Evolutionary conservation across 805 yeast species (phyloP), one percentile per base, ranked within the genome.

Genomic region (Schwanniomyces yamadae): DNA sequence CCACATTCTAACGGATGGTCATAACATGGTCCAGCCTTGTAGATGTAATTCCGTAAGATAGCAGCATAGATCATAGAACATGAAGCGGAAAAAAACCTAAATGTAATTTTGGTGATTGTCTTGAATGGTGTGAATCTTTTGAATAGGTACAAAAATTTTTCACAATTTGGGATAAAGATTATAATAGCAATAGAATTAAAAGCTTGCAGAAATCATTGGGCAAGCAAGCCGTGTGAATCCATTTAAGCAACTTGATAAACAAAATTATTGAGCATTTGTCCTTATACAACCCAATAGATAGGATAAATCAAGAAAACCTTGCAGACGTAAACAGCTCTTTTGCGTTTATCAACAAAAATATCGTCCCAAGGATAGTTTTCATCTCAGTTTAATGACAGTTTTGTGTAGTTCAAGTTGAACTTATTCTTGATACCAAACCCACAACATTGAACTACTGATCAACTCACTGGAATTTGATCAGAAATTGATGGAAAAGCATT

Each of bases 121-220:
- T 70, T 77, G 64, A 84, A 76, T 14, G 73, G 70, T 56, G 80
- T 71, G 52, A 56, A 61, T 39, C 50, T 57, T 52, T 72, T 57
- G 51, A 64, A 63, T 24, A 72, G 73, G 45, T 66, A 84, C 10
- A 82, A 39, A n/a, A 69, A 48, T 41, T 70, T 60, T 57, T 84
- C 87, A 59, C 73, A 72, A 47, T 84, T 68, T 40, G 95, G 95
- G 45, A 85, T 82, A 58, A 83, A 80, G n/a, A 85, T 66, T 48
- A 85, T 82, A 48, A 85, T 74, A 25, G 87, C 81, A 49, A 85
- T 65, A 19, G 93, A 84, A 60, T 85, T 83, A 48, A 85, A 75
- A 53, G 79, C 82, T 61, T 80, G 83, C 67, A 84, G 49, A 84
- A 69, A 69, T 84, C 95, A 55, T 85, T 85, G 46, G 95, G 93